Percentiles rank a stretch among this genome's conserved stretches.
Evolutionary conservation across 1,284 basidiomycete genomes (phyloP).

Genomic region (Cryptococcus wingfieldii): DNA sequence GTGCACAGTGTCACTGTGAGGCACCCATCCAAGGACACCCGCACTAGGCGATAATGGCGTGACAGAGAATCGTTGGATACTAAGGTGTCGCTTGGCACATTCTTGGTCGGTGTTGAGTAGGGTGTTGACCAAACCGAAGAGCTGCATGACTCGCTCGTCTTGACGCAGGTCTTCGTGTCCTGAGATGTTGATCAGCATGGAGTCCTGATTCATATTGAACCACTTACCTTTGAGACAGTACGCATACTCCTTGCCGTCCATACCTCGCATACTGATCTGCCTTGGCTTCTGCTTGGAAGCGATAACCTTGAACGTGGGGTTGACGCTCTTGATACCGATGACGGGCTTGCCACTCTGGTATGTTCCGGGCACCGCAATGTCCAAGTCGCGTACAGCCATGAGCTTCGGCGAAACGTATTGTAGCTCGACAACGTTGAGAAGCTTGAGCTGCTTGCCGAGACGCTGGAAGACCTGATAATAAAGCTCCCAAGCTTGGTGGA

Average conservation of each 20-base stretch:
- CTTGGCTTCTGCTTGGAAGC: conserved; percentile 98
- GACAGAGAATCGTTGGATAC: conserved; percentile 89
- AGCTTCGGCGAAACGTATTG: conserved; percentile 97
- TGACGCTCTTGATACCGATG: conserved; percentile 77
- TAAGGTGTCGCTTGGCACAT: conserved; percentile 92
- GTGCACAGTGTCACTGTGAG: conserved; percentile 96
- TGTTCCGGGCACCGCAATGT: conserved; percentile 92
- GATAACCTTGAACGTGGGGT: conserved; percentile 85
- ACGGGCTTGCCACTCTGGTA: conserved; percentile 87
- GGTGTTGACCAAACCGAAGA: conserved; percentile 96
- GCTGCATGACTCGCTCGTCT: conserved; percentile 98
- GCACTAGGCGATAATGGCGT: conserved; percentile 96
- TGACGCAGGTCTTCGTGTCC: conserved; percentile 99
- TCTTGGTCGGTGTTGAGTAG: conserved; percentile 87
- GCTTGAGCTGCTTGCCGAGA: conserved; percentile 88
- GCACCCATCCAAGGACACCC: conserved; percentile 92
- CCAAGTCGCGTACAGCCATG: conserved; percentile 81
- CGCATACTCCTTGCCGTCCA: conserved; percentile 90
- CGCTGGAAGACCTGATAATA: conserved; percentile 96
- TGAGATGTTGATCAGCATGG: conserved; percentile 34
- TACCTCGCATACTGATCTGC: conserved; percentile 80
- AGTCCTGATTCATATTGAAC: not conserved
- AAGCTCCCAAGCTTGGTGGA: conserved; percentile 99
- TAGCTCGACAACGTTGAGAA: conserved; percentile 85
- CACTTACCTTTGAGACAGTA: conserved; percentile 80